Base-by-base conservation (phyloP, 2,329 filamentous ascomycete genomes). In the Microcyclosporella mali region DNA sequence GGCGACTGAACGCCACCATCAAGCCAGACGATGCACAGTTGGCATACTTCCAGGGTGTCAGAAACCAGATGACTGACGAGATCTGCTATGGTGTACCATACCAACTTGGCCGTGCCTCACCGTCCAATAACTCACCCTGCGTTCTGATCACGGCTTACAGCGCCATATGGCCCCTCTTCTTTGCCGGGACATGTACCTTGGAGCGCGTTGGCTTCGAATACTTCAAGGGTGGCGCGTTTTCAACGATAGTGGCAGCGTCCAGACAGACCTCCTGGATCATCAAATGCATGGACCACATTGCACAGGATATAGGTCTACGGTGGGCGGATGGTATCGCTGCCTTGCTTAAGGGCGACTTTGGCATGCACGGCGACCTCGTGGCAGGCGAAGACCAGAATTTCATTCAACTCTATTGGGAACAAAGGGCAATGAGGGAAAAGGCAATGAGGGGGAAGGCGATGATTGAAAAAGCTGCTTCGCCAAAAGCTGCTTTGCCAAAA, bases 161-260 rank as follows among this genome's bases (percentile, higher is more conserved):
- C 7, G 47, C 52, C 14, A 56, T 62, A 27, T 62, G 59, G 59
- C 59, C 59, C 1, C 45, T 62, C 7, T 62, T 61, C 57, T 62
- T 62, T 45, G 59, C 58, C 11, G 57, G 53, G 7, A 59, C 57
- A 1, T 59, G 55, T 38, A 57, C 55, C 9, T 49, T 62, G 4
- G 59, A 62, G 37, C 48, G 58, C 2, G 45, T 60, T 2, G 56
- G 53, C 31, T 32, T 41, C 11, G 25, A 41, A 8, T 14, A 18
- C 15, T 14, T 17, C 15, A 15, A 47, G 27, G 46, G 41, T 46
- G 28, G 38, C 18, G 42, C 41, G 8, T n/a, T 9, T 2, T 28
- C 34, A 17, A 34, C 32, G 12, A 47, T 48, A 8, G 56, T 56
- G 2, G 55, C 50, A 9, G 53, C 56, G 10, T 41, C 51, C 2